These are phyloP conservation scores for Xerocomellus amylosporus DNA, from an alignment of 768 basidiomycete genomes.

Conservation along the genomic window DNA sequence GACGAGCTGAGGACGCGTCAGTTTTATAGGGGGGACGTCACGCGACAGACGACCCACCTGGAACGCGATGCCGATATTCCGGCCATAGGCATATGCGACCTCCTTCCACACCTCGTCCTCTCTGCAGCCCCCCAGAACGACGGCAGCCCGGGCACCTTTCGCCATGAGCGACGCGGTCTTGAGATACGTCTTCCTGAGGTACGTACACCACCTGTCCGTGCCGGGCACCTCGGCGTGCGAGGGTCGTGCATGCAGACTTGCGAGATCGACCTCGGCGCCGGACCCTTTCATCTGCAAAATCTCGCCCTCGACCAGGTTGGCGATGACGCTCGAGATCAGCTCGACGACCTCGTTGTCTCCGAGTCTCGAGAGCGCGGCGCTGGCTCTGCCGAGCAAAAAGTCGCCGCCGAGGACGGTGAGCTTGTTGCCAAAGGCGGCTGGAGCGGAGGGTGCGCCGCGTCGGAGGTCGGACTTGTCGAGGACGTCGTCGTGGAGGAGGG, in stretches of 20 bases:
- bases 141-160: slow-evolving; percentile 79
- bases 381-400: slow-evolving; percentile 90
- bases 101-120: slow-evolving; percentile 86
- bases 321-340: slow-evolving; percentile 85
- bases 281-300: slow-evolving; percentile 66
- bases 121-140: slow-evolving; percentile 78
- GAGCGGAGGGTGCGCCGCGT: slow-evolving; percentile 64
- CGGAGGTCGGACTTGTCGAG: slow-evolving; percentile 72
- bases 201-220: slow-evolving; percentile 63
- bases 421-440: slow-evolving; percentile 86
- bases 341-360: slow-evolving; percentile 91
- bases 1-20: slow-evolving; percentile 60
- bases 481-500: slow-evolving; percentile 89
- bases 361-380: slow-evolving; percentile 80
- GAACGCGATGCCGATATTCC: slow-evolving; percentile 92
- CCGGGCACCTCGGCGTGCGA: slow-evolving; percentile 25
- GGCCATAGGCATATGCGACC: slow-evolving; percentile 85
- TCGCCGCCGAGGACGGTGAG: slow-evolving; percentile 92
- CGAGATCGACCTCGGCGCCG: slow-evolving; percentile 24
- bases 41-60: slow-evolving; percentile 53
- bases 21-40: too few species aligned
- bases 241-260: slow-evolving; percentile 45
- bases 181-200: slow-evolving; percentile 90
- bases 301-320: slow-evolving; percentile 96
- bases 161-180: slow-evolving; percentile 92